Conservation (phyloP, 148 eudicot species). For the Gaultheria prostrata region DNA sequence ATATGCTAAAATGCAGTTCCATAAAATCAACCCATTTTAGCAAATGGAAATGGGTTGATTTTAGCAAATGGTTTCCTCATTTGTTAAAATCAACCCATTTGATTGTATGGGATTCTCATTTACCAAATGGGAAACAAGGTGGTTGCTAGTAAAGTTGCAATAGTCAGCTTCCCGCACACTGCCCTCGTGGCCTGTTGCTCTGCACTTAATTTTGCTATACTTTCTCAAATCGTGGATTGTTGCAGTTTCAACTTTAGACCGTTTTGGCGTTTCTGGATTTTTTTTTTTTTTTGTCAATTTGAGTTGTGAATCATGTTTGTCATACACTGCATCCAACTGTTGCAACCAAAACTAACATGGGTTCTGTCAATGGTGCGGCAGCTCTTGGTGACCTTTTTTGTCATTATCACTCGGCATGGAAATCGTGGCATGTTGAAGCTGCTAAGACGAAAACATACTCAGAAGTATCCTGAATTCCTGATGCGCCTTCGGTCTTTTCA, state of each 20-base stretch:
- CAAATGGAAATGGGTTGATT: too few relatives aligned
- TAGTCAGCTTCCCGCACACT: background rate
- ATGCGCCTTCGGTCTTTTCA: background rate
- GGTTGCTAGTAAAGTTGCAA: background rate
- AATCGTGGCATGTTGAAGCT: slow-evolving; percentile 44
- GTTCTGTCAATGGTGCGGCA: slow-evolving; percentile 21
- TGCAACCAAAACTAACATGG: slow-evolving; percentile 13
- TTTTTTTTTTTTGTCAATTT: background rate
- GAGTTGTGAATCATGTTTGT: background rate
- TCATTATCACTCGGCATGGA: slow-evolving; percentile 54
- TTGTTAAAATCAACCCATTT: too few relatives aligned
- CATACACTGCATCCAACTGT: background rate
- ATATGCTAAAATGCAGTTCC: too few relatives aligned
- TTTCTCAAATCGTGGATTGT: background rate
- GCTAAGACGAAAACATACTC: slow-evolving; percentile 23
- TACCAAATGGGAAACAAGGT: too few relatives aligned
- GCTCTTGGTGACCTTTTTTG: slow-evolving; percentile 33
- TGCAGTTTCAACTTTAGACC: background rate
- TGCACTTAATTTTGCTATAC: background rate
- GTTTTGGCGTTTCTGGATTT: background rate
- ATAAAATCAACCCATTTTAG: too few relatives aligned
- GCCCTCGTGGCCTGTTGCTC: background rate
- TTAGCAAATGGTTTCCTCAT: too few relatives aligned
- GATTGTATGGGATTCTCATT: too few relatives aligned
- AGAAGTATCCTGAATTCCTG: slow-evolving; percentile 18